These are phyloP conservation scores for Candida sanyaensis DNA, from an alignment of 1,139 yeast species.

Conservation along the genomic window DNA sequence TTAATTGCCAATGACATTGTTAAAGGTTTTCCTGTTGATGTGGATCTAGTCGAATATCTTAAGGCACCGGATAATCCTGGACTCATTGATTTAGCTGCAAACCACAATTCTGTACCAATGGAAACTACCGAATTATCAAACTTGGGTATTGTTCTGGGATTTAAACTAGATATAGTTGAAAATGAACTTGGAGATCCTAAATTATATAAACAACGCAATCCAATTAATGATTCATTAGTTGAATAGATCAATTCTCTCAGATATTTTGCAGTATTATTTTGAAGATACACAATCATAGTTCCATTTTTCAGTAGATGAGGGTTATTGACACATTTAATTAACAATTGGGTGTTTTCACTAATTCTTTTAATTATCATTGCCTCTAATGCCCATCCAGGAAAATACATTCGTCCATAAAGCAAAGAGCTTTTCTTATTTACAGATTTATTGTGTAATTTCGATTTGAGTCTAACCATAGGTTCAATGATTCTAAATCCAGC, in stretches of 20 bases:
- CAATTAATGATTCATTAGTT: slow-evolving; percentile 87
- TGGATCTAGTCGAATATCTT: slow-evolving; percentile 83
- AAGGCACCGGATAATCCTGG: slow-evolving; percentile 85
- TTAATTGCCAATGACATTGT: slow-evolving; percentile 86
- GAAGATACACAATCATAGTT: slow-evolving; percentile 70
- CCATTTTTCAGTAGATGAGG: slow-evolving; percentile 58
- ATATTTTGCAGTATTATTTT: slow-evolving; percentile 63
- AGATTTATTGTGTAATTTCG: background rate
- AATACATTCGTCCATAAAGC: slow-evolving; percentile 79
- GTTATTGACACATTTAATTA: slow-evolving; percentile 75
- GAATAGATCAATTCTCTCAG: slow-evolving; percentile 81
- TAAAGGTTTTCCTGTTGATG: slow-evolving; percentile 85
- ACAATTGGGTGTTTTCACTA: slow-evolving; percentile 59
- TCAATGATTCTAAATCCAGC: slow-evolving; percentile 72
- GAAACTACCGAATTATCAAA: slow-evolving; percentile 57
- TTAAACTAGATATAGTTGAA: slow-evolving; percentile 19
- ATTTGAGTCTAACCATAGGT: slow-evolving; percentile 26
- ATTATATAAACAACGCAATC: slow-evolving; percentile 78
- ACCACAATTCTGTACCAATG: slow-evolving; percentile 87
- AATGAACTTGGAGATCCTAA: slow-evolving; percentile 44
- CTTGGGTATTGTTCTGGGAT: slow-evolving; percentile 30
- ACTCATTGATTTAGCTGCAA: slow-evolving; percentile 79
- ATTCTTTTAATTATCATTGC: slow-evolving; percentile 81
- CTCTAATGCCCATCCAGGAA: slow-evolving; percentile 86
- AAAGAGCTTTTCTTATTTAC: slow-evolving; percentile 14